Conservation (phyloP, 2,329 filamentous ascomycete species). For the Nothomitra cinnamomea region DNA sequence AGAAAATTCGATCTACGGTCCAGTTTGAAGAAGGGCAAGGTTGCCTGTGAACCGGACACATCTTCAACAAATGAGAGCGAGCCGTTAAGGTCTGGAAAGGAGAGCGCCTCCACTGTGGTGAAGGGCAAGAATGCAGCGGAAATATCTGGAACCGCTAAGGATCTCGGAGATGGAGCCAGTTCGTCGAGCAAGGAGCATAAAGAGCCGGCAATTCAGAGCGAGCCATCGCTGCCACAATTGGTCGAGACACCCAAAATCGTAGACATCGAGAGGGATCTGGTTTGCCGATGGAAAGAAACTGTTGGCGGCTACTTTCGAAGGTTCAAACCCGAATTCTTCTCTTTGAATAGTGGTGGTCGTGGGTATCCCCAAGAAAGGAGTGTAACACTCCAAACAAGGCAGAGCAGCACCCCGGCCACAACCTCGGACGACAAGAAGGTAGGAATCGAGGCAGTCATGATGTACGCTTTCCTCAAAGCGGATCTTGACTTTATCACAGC, state of each 20-base stretch:
- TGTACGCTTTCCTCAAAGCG: constrained; percentile 83
- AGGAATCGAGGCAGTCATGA: constrained; percentile 60
- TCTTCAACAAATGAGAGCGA: background rate
- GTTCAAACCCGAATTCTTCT: constrained; percentile 70
- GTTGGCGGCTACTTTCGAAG: constrained; percentile 90
- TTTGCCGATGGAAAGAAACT: constrained; percentile 56
- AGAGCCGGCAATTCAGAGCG: background rate
- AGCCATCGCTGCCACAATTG: background rate
- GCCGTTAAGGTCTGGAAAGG: background rate
- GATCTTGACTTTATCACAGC: constrained; percentile 89
- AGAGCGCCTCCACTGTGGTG: background rate
- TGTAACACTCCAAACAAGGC: constrained; percentile 13
- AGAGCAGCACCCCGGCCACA: constrained; percentile 14
- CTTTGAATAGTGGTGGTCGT: constrained; percentile 19
- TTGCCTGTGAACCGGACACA: background rate
- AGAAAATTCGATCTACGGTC: constrained; percentile 61
- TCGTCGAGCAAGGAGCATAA: background rate
- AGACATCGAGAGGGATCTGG: constrained; percentile 23
- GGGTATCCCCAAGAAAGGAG: constrained; percentile 19
- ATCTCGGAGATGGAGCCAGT: too few species aligned
- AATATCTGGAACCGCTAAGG: too few species aligned
- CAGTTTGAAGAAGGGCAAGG: constrained; percentile 37
- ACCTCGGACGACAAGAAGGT: constrained; percentile 26
- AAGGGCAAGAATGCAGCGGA: too few species aligned
- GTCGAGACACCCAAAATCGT: constrained; percentile 19